Conservation (phyloP, 352 stramenopile species). For the Pythium chondricola region DNA sequence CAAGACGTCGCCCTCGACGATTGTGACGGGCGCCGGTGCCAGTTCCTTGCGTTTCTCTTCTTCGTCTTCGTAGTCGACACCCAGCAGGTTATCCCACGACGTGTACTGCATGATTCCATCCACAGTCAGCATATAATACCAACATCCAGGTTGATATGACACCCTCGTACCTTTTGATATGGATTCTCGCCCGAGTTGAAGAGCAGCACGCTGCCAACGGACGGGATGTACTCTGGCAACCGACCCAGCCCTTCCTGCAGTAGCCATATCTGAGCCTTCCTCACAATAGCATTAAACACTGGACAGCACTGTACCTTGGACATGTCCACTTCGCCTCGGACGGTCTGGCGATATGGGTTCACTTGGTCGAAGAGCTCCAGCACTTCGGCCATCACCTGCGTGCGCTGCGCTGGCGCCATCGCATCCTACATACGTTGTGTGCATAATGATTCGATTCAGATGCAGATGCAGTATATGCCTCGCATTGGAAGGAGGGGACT, state of each 20-base stretch:
- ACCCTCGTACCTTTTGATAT: constrained; percentile 79
- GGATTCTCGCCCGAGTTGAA: constrained; percentile 87
- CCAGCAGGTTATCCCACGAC: constrained; percentile 83
- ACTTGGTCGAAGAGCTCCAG: constrained; percentile 82
- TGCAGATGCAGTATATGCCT: too few species aligned
- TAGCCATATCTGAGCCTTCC: neutral
- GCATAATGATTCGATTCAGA: too few species aligned
- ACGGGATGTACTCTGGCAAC: constrained; percentile 77
- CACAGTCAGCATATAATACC: too few species aligned
- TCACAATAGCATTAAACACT: neutral
- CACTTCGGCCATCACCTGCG: constrained; percentile 75
- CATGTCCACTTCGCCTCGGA: constrained; percentile 76
- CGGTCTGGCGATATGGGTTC: constrained; percentile 69
- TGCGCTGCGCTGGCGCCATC: constrained; percentile 59
- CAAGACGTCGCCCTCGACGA: constrained; percentile 78
- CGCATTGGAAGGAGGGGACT: too few species aligned
- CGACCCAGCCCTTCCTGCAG: constrained; percentile 61
- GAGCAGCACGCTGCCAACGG: constrained; percentile 72
- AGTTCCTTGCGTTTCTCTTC: constrained; percentile 82
- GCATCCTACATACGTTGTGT: too few species aligned
- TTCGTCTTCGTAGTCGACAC: constrained; percentile 83
- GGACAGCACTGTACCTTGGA: constrained; percentile 36
- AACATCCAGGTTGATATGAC: too few species aligned
- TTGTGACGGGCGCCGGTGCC: constrained; percentile 66
- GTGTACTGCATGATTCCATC: constrained; percentile 72